These are phyloP conservation scores for Blastobotrys serpentis DNA, from an alignment of 1,139 yeast genomes.

Conservation along the genomic window DNA sequence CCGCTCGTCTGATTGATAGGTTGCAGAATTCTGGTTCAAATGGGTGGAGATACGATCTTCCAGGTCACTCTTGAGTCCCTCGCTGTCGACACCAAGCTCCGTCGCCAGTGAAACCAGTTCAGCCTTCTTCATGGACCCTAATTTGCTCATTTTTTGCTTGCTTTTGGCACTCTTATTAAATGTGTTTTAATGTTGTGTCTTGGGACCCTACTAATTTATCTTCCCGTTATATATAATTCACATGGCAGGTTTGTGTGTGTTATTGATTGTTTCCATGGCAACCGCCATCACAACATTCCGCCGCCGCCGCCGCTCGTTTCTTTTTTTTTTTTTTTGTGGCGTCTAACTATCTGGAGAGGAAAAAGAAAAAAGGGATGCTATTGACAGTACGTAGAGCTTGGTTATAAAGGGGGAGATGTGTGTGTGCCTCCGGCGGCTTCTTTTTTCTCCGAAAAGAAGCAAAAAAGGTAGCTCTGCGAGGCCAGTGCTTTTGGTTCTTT, in stretches of 20 bases:
- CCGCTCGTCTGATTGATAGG: conserved; percentile 26
- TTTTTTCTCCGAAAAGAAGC: too few relatives aligned
- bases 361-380: too few relatives aligned
- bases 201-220: conserved; percentile 5
- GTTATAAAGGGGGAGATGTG: too few relatives aligned
- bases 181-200: too few relatives aligned
- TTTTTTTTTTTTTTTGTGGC: too few relatives aligned
- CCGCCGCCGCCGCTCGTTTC: conserved; percentile 1
- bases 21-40: conserved; percentile 24
- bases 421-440: too few relatives aligned
- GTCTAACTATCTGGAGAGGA: too few relatives aligned
- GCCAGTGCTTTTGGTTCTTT: too few relatives aligned
- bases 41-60: conserved; percentile 31
- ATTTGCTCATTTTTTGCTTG: conserved; percentile 7
- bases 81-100: conserved; percentile 35
- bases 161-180: conserved; percentile 19
- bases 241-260: neutral
- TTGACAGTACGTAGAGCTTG: too few relatives aligned
- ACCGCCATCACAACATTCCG: neutral
- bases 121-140: conserved; percentile 35
- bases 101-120: conserved; percentile 40
- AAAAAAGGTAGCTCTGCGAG: too few relatives aligned
- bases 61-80: conserved; percentile 31
- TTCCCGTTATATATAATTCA: neutral
- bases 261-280: conserved; percentile 10